Conservation (phyloP, 176 grass and related monocot species). For the Thinopyrum elongatum region DNA sequence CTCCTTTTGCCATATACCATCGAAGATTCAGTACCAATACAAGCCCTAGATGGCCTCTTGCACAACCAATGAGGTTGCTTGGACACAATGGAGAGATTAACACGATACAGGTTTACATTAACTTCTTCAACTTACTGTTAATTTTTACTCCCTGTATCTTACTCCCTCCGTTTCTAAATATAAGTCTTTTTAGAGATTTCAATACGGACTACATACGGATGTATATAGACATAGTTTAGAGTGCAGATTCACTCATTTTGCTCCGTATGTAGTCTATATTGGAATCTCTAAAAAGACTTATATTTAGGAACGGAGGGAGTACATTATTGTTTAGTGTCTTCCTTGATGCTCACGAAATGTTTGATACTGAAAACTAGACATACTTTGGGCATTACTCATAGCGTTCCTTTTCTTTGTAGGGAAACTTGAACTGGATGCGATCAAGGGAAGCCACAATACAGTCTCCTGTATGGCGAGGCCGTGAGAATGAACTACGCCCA, state of each 20-base stretch:
- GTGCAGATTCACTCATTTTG: too few relatives aligned
- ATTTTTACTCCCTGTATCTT: conserved; percentile 7
- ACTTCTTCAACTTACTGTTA: conserved; percentile 11
- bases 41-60: conserved; percentile 97
- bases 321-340: conserved; percentile 14
- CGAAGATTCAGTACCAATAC: conserved; percentile 99
- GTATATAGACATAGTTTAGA: too few relatives aligned
- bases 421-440: conserved; percentile 99
- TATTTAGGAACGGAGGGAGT: too few relatives aligned
- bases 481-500: conserved; percentile 90
- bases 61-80: conserved; percentile 97
- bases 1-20: conserved; percentile 97
- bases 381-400: conserved; percentile 12
- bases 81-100: conserved; percentile 99
- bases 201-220: too few relatives aligned
- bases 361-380: conserved; percentile 35
- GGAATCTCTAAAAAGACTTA: too few relatives aligned
- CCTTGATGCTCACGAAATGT: neutral
- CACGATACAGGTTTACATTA: conserved; percentile 86
- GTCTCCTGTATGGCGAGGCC: conserved; percentile 94
- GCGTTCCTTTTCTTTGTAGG: conserved; percentile 54
- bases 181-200: too few relatives aligned
- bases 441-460: conserved; percentile 87
- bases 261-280: too few relatives aligned
- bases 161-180: too few relatives aligned